Base-by-base conservation (phyloP, 345 rosid genomes). In the Camelina hispida region DNA sequence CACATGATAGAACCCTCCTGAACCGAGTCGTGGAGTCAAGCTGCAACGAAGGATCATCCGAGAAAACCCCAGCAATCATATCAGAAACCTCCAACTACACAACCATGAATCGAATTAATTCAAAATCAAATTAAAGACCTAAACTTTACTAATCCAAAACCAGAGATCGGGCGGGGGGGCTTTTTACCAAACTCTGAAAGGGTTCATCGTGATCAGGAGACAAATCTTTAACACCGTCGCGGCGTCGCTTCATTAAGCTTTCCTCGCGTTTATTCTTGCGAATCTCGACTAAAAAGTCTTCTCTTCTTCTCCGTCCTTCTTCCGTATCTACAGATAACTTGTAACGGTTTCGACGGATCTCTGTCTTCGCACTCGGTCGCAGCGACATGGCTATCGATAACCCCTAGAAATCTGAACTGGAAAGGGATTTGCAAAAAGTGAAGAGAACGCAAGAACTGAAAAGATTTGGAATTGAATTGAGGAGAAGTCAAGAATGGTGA, bases 1-100 rank as follows among this genome's bases (percentile, higher is more conserved):
- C 85, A 5, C 1, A n/a, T 7, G 89, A 87, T 20, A 87, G 72
- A 52, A 88, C 38, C 74, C 71, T 76, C 67, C 87, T 73, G 73
- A 86, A 84, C 20, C 78, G 84, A 10, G 77, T 66, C 10, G 86
- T 81, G 12, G 87, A 77, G 58, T 79, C 84, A 65, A 86, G 70
- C 68, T 84, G 89, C 23, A 37, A n/a, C 1, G 54, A 15, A 22
- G 77, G 78, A 28, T 88, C 78, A 59, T 82, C 83, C 0, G 87
- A 78, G 71, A 59, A 79, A 28, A 81, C 78, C 63, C 87, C 84
- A 78, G 78, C 71, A 44, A 83, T 84, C 84, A 86, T 69, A 30
- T 35, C 25, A 15, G 84, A 63, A 18, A 84, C 78, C 58, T 81
- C 88, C 80, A 83, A 65, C 88, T 88, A 84, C 79, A 62, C 12